These are phyloP conservation scores for Gardenia jasminoides DNA, from an alignment of 257 asterid species.

Conservation along the genomic window DNA sequence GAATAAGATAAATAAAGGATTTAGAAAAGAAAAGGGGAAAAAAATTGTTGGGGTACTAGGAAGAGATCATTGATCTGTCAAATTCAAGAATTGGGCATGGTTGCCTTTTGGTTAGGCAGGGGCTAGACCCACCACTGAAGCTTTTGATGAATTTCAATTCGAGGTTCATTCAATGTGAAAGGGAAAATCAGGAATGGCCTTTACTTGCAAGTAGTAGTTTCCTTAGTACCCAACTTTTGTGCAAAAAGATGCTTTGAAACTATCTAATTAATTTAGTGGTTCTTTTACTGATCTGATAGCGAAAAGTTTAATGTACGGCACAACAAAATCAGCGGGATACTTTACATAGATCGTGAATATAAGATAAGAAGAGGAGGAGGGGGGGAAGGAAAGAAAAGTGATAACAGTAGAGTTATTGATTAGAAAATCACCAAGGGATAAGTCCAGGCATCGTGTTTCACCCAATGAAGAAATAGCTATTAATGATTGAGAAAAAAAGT, in stretches of 20 bases:
- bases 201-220: neutral
- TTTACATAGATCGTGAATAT: neutral
- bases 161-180: neutral
- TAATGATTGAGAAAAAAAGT: neutral
- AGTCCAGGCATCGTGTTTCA: neutral
- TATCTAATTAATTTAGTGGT: neutral
- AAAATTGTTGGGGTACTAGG: neutral
- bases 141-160: neutral
- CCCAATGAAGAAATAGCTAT: constrained; percentile 1
- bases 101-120: constrained; percentile 1
- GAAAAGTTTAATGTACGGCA: neutral
- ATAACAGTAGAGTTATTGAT: neutral
- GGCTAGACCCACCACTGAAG: neutral
- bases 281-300: neutral
- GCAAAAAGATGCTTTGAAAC: neutral
- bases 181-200: neutral
- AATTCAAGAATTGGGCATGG: neutral
- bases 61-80: neutral
- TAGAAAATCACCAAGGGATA: neutral
- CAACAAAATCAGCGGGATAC: neutral
- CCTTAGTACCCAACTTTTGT: neutral
- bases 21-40: neutral
- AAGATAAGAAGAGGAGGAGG: neutral
- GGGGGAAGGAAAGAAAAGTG: too few species aligned
- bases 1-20: neutral